These are phyloP conservation scores for Aspergillus avenaceus DNA, from an alignment of 495 filamentous ascomycete species.

Conservation along the genomic window DNA sequence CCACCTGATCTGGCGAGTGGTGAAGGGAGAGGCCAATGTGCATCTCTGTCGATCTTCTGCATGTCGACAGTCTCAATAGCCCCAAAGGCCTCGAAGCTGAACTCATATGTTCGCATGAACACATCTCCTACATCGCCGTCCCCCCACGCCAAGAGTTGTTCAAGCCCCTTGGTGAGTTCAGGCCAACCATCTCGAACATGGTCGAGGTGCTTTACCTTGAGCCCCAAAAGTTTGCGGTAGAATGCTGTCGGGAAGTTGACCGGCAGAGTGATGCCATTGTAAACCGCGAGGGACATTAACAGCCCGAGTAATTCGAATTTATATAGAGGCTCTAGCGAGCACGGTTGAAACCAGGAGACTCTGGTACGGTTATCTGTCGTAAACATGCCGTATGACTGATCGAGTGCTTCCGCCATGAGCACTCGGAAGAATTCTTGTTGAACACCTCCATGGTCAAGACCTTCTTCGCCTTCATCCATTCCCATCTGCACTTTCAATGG, in stretches of 20 bases:
- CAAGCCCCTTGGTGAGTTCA: slow-evolving; percentile 67
- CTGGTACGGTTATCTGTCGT: slow-evolving; percentile 66
- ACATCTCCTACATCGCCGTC: slow-evolving; percentile 77
- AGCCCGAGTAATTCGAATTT: slow-evolving; percentile 88
- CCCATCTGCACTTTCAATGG: slow-evolving; percentile 87
- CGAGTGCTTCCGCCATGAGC: slow-evolving; percentile 69
- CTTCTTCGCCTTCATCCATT: slow-evolving; percentile 76
- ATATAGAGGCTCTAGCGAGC: slow-evolving; percentile 74
- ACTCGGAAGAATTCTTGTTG: slow-evolving; percentile 93
- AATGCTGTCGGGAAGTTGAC: slow-evolving; percentile 81
- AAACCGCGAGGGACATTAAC: slow-evolving; percentile 85
- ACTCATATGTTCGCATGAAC: slow-evolving; percentile 79
- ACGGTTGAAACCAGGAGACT: slow-evolving; percentile 84
- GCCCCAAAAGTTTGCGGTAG: slow-evolving; percentile 73
- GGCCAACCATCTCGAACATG: slow-evolving; percentile 89
- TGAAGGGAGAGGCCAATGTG: slow-evolving; percentile 31
- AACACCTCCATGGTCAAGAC: slow-evolving; percentile 88
- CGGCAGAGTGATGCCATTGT: slow-evolving; percentile 88
- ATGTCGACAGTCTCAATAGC: slow-evolving; percentile 53
- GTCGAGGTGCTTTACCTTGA: slow-evolving; percentile 58
- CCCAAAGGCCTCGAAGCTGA: slow-evolving; percentile 70
- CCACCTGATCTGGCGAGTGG: neutral
- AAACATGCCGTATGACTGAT: slow-evolving; percentile 75
- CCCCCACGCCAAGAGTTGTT: slow-evolving; percentile 66
- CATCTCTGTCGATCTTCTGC: slow-evolving; percentile 36